These are phyloP conservation scores for Triticum urartu DNA, from an alignment of 176 grass and related monocot species.

Conservation along the genomic window DNA sequence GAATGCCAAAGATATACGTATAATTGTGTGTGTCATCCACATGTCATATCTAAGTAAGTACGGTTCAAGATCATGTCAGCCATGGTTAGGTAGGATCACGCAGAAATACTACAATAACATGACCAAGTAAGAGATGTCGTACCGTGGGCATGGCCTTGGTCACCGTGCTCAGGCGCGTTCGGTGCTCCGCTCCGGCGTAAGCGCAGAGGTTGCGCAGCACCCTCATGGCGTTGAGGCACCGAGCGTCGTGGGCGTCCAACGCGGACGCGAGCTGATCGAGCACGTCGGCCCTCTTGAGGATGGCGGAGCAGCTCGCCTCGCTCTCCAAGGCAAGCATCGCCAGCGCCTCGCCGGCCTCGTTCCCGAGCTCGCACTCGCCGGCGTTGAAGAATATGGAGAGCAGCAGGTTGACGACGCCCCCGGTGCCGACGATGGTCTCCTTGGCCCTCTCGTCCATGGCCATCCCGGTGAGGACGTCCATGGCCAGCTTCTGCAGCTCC, in stretches of 20 bases:
- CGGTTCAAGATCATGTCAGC: background rate
- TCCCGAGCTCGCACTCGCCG: background rate
- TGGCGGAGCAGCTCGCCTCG: slow-evolving; percentile 49
- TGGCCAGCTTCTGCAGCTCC: slow-evolving; percentile 57
- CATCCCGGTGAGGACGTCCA: slow-evolving; percentile 55
- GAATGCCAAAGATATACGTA: background rate
- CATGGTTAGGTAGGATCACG: background rate
- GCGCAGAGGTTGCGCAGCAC: slow-evolving; percentile 65
- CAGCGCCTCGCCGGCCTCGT: slow-evolving; percentile 64
- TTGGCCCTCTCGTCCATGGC: slow-evolving; percentile 46
- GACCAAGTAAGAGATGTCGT: background rate
- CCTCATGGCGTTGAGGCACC: slow-evolving; percentile 37
- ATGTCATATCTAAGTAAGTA: background rate
- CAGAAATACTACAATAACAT: background rate
- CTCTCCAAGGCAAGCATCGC: slow-evolving; percentile 67
- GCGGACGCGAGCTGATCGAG: slow-evolving; percentile 30
- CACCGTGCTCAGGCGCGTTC: slow-evolving; percentile 17
- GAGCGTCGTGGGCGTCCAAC: slow-evolving; percentile 15
- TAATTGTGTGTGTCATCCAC: background rate
- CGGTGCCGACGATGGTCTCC: slow-evolving; percentile 30
- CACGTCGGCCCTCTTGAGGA: slow-evolving; percentile 39
- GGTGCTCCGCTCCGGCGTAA: slow-evolving; percentile 9
- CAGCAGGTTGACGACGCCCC: slow-evolving; percentile 52
- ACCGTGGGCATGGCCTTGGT: slow-evolving; percentile 37
- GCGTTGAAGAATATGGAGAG: slow-evolving; percentile 43